Percentiles rank a stretch among this genome's conserved stretches.
Evolutionary conservation across 2,329 filamentous ascomycete species (phyloP).

Genomic region (Colletotrichum sp.): DNA sequence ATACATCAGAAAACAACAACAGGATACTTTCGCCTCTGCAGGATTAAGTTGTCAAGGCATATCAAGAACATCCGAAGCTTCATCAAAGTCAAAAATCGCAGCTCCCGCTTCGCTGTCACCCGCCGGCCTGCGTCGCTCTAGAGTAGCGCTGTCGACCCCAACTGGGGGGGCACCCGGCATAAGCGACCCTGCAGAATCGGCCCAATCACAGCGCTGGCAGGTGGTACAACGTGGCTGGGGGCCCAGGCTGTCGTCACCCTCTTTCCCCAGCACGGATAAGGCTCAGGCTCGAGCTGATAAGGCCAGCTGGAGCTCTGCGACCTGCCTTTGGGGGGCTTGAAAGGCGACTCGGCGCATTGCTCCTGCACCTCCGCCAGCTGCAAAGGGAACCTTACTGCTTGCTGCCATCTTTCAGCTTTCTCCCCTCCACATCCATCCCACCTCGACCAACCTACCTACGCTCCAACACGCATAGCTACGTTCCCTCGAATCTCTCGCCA

Average conservation of each 20-base stretch:
- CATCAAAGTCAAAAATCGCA: background rate
- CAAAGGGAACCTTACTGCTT: background rate
- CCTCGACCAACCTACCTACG: background rate
- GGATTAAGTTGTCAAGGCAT: background rate
- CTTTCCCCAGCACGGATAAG: constrained; percentile 20
- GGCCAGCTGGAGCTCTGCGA: constrained; percentile 15
- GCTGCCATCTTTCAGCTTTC: background rate
- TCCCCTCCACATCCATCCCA: background rate
- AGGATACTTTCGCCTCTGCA: background rate
- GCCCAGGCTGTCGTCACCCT: constrained; percentile 18
- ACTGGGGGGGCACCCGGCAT: background rate
- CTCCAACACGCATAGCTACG: background rate
- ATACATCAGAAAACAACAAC: background rate
- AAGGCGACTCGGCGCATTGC: background rate
- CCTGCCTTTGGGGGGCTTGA: background rate
- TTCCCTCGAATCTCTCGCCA: background rate
- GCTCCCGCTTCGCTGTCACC: background rate
- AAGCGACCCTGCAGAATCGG: background rate
- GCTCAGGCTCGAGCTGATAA: constrained; percentile 17
- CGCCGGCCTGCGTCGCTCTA: background rate
- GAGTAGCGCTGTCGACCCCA: background rate
- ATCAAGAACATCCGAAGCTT: background rate
- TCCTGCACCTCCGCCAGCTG: background rate
- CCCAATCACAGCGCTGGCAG: background rate
- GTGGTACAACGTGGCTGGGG: constrained; percentile 9